Conservation (phyloP, 345 rosid species). For the Linum usitatissimum region DNA sequence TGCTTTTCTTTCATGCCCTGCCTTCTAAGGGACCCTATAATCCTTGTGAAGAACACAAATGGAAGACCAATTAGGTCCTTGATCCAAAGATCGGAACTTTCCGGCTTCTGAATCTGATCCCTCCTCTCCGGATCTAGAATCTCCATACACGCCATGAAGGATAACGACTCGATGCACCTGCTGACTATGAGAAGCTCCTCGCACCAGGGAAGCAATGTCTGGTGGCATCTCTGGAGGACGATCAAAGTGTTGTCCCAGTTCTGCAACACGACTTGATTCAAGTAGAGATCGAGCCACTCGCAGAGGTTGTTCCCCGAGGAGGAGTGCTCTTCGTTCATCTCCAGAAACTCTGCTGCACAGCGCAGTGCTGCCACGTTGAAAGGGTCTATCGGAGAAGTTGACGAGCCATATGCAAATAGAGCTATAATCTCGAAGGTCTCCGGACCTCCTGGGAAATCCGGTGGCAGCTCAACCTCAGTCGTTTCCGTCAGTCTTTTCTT, state of each 20-base stretch:
- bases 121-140: conserved; percentile 65
- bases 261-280: conserved; percentile 72
- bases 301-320: conserved; percentile 40
- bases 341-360: conserved; percentile 39
- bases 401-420: conserved; percentile 56
- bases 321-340: conserved; percentile 41
- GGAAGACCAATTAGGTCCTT: conserved; percentile 63
- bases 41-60: conserved; percentile 55
- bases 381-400: conserved; percentile 44
- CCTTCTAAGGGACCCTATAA: conserved; percentile 59
- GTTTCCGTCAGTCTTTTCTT: conserved; percentile 35
- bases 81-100: conserved; percentile 55
- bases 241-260: conserved; percentile 68
- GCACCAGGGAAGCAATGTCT: conserved; percentile 39
- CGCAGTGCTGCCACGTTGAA: conserved; percentile 45
- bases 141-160: conserved; percentile 87
- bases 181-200: conserved; percentile 61
- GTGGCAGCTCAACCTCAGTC: conserved; percentile 42
- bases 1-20: conserved; percentile 83
- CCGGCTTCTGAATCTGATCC: conserved; percentile 33
- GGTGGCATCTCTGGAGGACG: conserved; percentile 48
- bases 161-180: conserved; percentile 68
- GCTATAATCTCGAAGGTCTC: conserved; percentile 61
- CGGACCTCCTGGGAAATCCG: conserved; percentile 66
- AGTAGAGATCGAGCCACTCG: conserved; percentile 54